Percentiles rank a stretch among this genome's conserved stretches.
phyloP scores from a whole-genome alignment of 306 rosid genomes.

The Glycine tomentella region DNA sequence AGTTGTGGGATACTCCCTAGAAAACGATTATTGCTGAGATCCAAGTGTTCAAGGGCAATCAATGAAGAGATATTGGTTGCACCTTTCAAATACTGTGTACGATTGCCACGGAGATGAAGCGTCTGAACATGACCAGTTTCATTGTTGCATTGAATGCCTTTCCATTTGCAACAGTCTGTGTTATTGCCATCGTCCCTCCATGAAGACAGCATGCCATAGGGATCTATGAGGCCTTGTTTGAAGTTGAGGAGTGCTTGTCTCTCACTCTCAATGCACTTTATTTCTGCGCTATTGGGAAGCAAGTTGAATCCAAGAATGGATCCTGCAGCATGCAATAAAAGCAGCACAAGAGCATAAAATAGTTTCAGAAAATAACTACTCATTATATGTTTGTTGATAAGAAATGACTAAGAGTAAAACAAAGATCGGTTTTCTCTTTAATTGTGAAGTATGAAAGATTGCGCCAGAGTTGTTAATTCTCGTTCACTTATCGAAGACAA shows the following conservation, averaged over 20 bases:
- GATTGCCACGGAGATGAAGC: neutral
- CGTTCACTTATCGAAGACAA: no score
- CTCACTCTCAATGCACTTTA: neutral
- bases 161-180: neutral
- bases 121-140: neutral
- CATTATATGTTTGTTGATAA: neutral
- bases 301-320: no score
- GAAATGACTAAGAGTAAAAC: no score
- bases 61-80: no score
- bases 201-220: neutral
- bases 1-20: neutral
- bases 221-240: neutral
- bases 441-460: no score
- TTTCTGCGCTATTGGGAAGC: no score
- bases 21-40: no score
- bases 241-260: conserved; percentile 4
- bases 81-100: no score
- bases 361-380: neutral
- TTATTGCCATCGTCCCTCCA: neutral
- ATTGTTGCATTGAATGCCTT: neutral
- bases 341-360: neutral
- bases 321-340: neutral
- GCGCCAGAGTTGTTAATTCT: no score
- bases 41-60: no score
- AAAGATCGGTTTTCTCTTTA: no score